Base-by-base conservation (phyloP, 331 rosid genomes). In the Pyrus hybrid region DNA sequence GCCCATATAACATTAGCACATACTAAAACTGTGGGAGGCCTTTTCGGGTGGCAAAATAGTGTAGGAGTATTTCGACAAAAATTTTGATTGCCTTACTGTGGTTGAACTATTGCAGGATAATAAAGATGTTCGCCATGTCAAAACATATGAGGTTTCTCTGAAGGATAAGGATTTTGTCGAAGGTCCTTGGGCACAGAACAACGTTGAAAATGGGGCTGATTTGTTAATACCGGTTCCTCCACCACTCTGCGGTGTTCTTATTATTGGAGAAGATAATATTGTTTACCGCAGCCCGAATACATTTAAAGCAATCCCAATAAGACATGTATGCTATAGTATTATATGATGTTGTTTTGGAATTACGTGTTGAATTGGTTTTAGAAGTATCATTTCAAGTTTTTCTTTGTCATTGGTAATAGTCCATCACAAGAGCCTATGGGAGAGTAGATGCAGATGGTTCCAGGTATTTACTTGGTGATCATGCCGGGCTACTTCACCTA, bases 401-500 rank as follows among this genome's bases (percentile, higher is more conserved):
- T 57, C 66, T 21, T 73, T 57, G 74, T 65, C 28, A 64, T 67
- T 57, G 63, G 7, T 75, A 57, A 71, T 78, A 87, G 99, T 88
- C 96, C 80, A 89, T 90, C 73, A 95, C 96, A 51, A 91, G 83
- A 84, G 96, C 99, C 73, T 95, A 92, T 83, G 98, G 97, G 81
- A 87, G 93, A 79, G 96, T 95, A 47, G 99, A 95, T 86, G 88
- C 97, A 49, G 99, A 92, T 82, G 99, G 98, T 82, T 95, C 99
- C 18, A 77, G 98, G 82, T 95, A 95, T 82, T 85, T 95, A 78
- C 97, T 95, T 83, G 99, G 99, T 83, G 98, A 95, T 84, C 88
- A 89, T 81, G 84, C 90, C 53, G 99, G 99, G 77, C 73, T 88
- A 70, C 91, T 95, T 70, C 92, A 91, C 82, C 93, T 95, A n/a